Percentiles rank a stretch among this genome's conserved stretches.
These are phyloP conservation scores for Cantharellus anzutake DNA, from an alignment of 768 basidiomycete species.

Conservation along the genomic window DNA sequence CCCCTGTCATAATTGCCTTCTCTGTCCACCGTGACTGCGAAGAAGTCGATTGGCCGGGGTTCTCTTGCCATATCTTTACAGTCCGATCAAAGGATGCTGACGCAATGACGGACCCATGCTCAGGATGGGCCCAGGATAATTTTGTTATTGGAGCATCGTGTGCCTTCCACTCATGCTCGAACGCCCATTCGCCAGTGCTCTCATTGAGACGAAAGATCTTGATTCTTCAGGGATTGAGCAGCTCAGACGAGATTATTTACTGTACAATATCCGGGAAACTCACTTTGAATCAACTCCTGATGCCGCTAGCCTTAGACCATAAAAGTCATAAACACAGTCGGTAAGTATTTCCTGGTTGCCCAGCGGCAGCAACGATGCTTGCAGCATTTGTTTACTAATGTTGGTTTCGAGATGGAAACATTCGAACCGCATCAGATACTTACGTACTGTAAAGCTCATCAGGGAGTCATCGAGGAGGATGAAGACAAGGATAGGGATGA, in stretches of 20 bases:
- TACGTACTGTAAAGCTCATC: too few relatives aligned
- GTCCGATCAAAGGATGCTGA: conserved; percentile 81
- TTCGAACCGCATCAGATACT: neutral
- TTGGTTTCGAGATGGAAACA: neutral
- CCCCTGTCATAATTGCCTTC: conserved; percentile 56
- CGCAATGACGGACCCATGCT: conserved; percentile 75
- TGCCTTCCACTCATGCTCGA: conserved; percentile 95
- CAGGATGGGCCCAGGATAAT: conserved; percentile 81
- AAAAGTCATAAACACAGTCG: conserved; percentile 80
- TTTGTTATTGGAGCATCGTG: conserved; percentile 80
- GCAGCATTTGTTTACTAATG: neutral
- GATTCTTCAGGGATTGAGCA: conserved; percentile 29
- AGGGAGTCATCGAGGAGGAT: too few relatives aligned
- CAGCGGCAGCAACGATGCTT: conserved; percentile 11
- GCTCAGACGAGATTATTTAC: conserved; percentile 11
- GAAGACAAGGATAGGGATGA: too few relatives aligned
- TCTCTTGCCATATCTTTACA: conserved; percentile 73
- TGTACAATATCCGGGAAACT: neutral
- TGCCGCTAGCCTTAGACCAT: conserved; percentile 64
- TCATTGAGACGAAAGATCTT: conserved; percentile 76
- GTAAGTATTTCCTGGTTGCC: conserved; percentile 70
- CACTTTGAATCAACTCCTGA: conserved; percentile 71
- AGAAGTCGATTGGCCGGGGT: conserved; percentile 13
- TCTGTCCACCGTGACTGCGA: conserved; percentile 34
- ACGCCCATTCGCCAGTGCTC: conserved; percentile 47